Percentiles rank a stretch among this genome's conserved stretches.
Evolutionary conservation across 2,329 filamentous ascomycete genomes (phyloP).

Genomic region (Neurospora crassa): DNA sequence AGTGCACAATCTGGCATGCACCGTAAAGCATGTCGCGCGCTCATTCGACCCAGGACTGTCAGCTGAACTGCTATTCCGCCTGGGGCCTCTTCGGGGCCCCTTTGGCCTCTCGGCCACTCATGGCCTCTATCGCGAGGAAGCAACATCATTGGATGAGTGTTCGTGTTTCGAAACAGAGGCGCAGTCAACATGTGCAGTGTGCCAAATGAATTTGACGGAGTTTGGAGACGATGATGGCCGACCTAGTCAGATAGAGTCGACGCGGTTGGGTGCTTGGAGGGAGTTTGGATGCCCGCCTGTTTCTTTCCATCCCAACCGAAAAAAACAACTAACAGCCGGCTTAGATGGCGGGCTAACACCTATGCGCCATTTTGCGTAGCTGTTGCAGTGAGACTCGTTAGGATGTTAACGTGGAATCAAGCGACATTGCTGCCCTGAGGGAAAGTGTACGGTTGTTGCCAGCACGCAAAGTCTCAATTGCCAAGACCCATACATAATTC

Average conservation of each 20-base stretch:
- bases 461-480: not conserved
- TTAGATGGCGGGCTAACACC: not conserved
- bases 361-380: too few relatives aligned
- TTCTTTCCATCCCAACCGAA: too few relatives aligned
- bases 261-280: too few relatives aligned
- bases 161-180: not conserved
- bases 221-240: too few relatives aligned
- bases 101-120: not conserved
- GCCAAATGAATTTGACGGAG: too few relatives aligned
- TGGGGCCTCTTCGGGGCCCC: not conserved
- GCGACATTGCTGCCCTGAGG: too few relatives aligned
- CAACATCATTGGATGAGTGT: not conserved
- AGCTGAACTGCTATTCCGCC: not conserved
- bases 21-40: not conserved
- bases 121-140: not conserved
- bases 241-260: too few relatives aligned
- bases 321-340: too few relatives aligned
- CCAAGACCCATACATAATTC: not conserved
- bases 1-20: not conserved
- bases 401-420: not conserved
- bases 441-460: not conserved
- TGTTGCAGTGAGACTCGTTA: not conserved
- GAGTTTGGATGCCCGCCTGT: too few relatives aligned
- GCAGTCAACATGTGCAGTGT: not conserved
- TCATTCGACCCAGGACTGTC: not conserved